Evolutionary conservation across 129 eudicot genomes (phyloP).

Genomic region (Deinandra increscens): DNA sequence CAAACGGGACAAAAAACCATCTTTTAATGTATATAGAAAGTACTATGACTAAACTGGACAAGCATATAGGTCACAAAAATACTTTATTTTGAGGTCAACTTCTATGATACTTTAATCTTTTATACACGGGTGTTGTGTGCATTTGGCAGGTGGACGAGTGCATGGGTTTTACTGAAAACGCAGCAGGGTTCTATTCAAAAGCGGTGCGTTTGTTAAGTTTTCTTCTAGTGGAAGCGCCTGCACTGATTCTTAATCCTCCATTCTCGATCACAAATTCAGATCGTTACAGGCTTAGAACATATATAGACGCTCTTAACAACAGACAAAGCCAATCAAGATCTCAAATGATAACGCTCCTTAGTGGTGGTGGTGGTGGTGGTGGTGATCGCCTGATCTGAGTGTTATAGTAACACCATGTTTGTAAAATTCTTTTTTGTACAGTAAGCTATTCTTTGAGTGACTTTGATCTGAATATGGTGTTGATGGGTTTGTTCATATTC

Average conservation of each 20-base stretch:
- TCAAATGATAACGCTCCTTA: constrained; percentile 59
- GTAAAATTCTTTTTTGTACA: constrained; percentile 57
- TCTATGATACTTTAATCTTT: not conserved
- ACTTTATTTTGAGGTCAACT: not conserved
- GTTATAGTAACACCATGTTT: constrained; percentile 7
- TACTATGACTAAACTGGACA: not conserved
- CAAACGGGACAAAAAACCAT: not conserved
- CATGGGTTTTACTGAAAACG: constrained; percentile 71
- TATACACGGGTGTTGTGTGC: not conserved
- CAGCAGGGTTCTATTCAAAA: constrained; percentile 60
- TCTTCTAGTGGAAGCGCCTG: constrained; percentile 90
- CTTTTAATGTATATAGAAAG: not conserved
- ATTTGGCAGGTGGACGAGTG: constrained; percentile 81
- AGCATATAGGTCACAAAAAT: not conserved
- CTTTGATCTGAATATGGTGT: constrained; percentile 17
- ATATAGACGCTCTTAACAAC: constrained; percentile 64
- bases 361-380: constrained; percentile 14
- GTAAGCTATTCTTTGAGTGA: constrained; percentile 41
- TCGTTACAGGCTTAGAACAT: constrained; percentile 71
- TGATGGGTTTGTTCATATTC: constrained; percentile 29
- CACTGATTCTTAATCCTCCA: constrained; percentile 81
- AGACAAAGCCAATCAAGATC: constrained; percentile 81
- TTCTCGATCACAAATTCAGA: constrained; percentile 83
- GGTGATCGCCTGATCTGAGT: constrained; percentile 41
- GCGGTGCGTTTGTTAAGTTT: constrained; percentile 67